A percentile compares a stretch with the other conserved stretches of the same genome.
phyloP scores from a whole-genome alignment of 2,329 filamentous ascomycete genomes.

The Botryotinia convoluta region DNA sequence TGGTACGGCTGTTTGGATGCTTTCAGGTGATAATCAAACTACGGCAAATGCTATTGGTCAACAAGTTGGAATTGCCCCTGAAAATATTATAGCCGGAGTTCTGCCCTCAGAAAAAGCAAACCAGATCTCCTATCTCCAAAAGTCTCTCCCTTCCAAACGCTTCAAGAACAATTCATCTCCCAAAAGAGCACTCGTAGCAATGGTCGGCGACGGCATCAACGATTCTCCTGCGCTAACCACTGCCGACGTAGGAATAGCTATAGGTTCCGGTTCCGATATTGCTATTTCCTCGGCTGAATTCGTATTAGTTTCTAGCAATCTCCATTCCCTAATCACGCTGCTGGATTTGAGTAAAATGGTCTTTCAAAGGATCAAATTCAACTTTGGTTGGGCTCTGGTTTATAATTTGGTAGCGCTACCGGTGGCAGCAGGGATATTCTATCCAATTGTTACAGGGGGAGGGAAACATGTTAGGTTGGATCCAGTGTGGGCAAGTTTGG shows the following conservation, averaged over 20 bases:
- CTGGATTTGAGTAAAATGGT: constrained; percentile 58
- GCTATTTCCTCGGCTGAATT: constrained; percentile 80
- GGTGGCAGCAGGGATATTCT: constrained; percentile 64
- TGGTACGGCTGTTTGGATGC: constrained; percentile 81
- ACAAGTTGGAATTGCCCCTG: constrained; percentile 67
- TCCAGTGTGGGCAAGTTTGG: constrained; percentile 83
- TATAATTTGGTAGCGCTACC: constrained; percentile 66
- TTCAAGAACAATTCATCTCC: constrained; percentile 26
- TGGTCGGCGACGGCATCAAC: constrained; percentile 86
- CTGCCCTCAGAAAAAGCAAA: constrained; percentile 79
- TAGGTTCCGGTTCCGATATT: constrained; percentile 78
- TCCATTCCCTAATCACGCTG: constrained; percentile 58
- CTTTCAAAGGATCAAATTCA: constrained; percentile 63
- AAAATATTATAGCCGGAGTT: constrained; percentile 83
- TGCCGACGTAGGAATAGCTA: constrained; percentile 79
- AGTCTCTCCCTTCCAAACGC: constrained; percentile 27
- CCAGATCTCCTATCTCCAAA: constrained; percentile 63
- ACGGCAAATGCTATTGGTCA: constrained; percentile 78
- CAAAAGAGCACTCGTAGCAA: constrained; percentile 62
- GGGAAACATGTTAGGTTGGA: constrained; percentile 62
- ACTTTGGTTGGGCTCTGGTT: constrained; percentile 65
- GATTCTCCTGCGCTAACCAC: constrained; percentile 78
- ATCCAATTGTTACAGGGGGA: constrained; percentile 48
- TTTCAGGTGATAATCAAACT: constrained; percentile 85
- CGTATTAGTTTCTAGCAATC: constrained; percentile 65